Percentiles rank a stretch among this genome's conserved stretches.
phyloP scores from a whole-genome alignment of 345 rosid genomes.

The Brassica juncea region DNA sequence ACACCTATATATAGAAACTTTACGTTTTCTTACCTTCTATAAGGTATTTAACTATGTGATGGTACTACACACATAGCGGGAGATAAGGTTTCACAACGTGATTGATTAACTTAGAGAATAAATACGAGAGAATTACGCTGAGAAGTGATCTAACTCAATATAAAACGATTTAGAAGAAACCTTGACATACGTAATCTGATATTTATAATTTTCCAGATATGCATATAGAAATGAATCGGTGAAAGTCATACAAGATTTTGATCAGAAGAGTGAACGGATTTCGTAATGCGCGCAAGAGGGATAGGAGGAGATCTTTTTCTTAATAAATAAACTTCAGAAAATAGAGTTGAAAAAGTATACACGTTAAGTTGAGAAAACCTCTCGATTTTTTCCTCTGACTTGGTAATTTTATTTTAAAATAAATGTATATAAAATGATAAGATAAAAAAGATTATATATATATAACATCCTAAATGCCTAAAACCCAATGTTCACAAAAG shows the following conservation, averaged over 20 bases:
- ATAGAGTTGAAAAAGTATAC: conserved; percentile 8
- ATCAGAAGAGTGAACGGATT: background rate
- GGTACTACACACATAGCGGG: background rate
- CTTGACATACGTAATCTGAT: background rate
- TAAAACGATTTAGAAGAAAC: background rate
- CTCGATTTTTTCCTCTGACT: conserved; percentile 14
- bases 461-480: conserved; percentile 1
- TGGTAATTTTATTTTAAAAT: background rate
- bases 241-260: background rate
- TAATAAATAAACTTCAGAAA: background rate
- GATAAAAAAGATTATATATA: background rate
- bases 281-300: background rate
- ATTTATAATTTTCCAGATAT: background rate
- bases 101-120: background rate
- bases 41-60: background rate
- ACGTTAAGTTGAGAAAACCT: conserved; percentile 22
- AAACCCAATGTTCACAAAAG: background rate
- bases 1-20: background rate
- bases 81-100: background rate
- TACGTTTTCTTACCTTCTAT: background rate
- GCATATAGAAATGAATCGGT: background rate
- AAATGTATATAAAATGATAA: background rate
- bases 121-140: background rate
- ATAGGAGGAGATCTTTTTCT: background rate
- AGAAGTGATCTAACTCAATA: background rate